Conservation (phyloP, 441 rosid genomes). For the Jatropha multifida region DNA sequence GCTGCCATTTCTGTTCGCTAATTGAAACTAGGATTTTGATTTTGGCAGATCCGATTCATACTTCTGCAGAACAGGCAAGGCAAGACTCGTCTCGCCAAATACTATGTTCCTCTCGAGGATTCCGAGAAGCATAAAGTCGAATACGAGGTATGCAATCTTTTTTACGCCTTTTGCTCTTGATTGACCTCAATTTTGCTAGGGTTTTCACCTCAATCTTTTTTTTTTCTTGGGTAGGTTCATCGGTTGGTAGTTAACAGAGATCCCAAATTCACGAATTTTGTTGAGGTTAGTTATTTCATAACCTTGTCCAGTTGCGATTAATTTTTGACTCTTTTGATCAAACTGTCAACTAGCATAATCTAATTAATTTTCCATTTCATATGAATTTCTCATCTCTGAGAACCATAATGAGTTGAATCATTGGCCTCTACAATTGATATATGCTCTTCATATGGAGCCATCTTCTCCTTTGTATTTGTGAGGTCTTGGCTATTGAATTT, state of each 20-base stretch:
- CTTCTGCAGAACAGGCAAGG: constrained; percentile 98
- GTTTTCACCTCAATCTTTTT: not conserved
- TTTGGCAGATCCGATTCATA: constrained; percentile 91
- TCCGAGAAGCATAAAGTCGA: constrained; percentile 99
- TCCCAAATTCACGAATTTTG: constrained; percentile 93
- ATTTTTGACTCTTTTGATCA: not conserved
- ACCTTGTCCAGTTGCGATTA: not conserved
- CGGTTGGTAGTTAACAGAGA: constrained; percentile 96
- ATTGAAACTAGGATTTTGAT: constrained; percentile 19
- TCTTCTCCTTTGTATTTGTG: not conserved
- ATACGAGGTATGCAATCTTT: constrained; percentile 61
- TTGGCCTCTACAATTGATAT: not conserved
- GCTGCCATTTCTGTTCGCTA: not conserved
- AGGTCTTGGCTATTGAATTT: not conserved
- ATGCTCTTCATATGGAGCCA: not conserved
- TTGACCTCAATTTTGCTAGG: not conserved
- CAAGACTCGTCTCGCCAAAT: constrained; percentile 98
- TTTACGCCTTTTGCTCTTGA: not conserved
- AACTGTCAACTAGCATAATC: not conserved
- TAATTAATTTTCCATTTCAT: not conserved
- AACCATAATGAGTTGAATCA: not conserved
- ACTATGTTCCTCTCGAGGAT: constrained; percentile 97
- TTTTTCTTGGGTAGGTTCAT: constrained; percentile 60
- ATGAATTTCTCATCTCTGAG: not conserved
- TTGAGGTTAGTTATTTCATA: constrained; percentile 61